phyloP scores from a whole-genome alignment of 106 monocot genomes.

The Phalaenopsis aphrodite region DNA sequence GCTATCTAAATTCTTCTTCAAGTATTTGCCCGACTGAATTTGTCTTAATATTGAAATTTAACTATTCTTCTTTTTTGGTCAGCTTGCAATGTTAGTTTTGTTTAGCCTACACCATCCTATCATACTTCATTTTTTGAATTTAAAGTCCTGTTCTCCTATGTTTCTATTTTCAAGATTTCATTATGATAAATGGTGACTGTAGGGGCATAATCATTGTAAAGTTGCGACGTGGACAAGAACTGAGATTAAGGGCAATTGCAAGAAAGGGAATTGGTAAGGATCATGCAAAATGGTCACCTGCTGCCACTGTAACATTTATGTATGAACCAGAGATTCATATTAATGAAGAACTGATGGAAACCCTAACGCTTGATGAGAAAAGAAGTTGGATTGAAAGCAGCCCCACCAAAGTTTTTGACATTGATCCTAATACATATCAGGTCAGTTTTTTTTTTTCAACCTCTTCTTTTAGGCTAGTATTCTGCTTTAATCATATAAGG shows the following conservation, averaged over 20 bases:
- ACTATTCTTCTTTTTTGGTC: not conserved
- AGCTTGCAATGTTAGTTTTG: constrained; percentile 1
- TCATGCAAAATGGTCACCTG: constrained; percentile 98
- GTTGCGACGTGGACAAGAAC: constrained; percentile 88
- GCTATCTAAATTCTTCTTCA: not conserved
- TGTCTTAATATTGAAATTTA: not conserved
- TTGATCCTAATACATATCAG: constrained; percentile 75
- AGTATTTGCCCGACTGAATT: not conserved
- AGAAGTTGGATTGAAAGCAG: constrained; percentile 77
- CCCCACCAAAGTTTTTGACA: constrained; percentile 86
- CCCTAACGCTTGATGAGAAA: constrained; percentile 66
- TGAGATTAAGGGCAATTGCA: constrained; percentile 88
- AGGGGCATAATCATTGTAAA: constrained; percentile 97
- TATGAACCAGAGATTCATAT: constrained; percentile 96
- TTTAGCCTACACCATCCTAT: not conserved
- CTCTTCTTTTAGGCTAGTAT: not conserved
- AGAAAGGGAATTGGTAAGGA: constrained; percentile 99
- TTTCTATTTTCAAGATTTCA: not conserved
- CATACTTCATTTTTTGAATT: not conserved
- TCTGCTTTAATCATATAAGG: not conserved
- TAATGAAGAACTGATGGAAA: constrained; percentile 92
- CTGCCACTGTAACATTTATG: constrained; percentile 96
- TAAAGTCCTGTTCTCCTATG: not conserved
- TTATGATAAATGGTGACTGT: constrained; percentile 6
- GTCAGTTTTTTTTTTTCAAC: constrained; percentile 24